These are phyloP conservation scores for Stylosanthes scabra DNA, from an alignment of 331 rosid species.

Conservation along the genomic window DNA sequence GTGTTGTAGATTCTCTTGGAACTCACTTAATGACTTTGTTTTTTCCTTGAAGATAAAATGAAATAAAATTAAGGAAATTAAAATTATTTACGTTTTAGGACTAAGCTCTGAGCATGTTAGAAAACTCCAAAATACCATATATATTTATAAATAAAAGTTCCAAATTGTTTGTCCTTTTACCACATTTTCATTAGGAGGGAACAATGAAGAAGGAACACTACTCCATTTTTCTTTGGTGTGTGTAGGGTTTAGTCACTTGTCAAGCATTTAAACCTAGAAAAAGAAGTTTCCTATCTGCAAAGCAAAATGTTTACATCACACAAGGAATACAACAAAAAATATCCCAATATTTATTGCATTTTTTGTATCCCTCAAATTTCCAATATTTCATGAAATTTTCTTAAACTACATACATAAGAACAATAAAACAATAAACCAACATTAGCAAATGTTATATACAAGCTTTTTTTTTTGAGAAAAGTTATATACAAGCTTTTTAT, in stretches of 20 bases:
- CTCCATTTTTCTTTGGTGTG: conserved; percentile 6
- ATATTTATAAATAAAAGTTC: background rate
- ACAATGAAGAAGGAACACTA: conserved; percentile 3
- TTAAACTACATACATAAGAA: background rate
- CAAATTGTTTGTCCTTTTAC: conserved; percentile 3
- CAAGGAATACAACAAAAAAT: conserved; percentile 5
- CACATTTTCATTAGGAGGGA: background rate
- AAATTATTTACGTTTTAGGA: background rate
- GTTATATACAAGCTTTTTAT: background rate
- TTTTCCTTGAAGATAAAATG: background rate
- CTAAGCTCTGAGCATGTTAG: background rate
- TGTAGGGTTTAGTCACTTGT: conserved; percentile 37
- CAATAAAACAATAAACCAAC: background rate
- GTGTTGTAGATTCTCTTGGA: conserved; percentile 41
- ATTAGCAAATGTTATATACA: background rate
- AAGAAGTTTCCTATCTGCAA: conserved; percentile 5
- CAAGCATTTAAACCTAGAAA: conserved; percentile 32
- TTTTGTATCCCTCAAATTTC: background rate
- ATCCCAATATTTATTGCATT: conserved; percentile 2
- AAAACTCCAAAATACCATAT: background rate
- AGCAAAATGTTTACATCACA: conserved; percentile 32
- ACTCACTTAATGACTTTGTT: conserved; percentile 25
- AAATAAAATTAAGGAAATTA: no score
- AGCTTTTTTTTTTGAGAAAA: background rate
- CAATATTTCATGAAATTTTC: background rate